Percentiles rank a stretch among this genome's conserved stretches.
These are phyloP conservation scores for Marchantia paleacea DNA, from an alignment of 225 moss, liverwort and hornwort species.

Conservation along the genomic window DNA sequence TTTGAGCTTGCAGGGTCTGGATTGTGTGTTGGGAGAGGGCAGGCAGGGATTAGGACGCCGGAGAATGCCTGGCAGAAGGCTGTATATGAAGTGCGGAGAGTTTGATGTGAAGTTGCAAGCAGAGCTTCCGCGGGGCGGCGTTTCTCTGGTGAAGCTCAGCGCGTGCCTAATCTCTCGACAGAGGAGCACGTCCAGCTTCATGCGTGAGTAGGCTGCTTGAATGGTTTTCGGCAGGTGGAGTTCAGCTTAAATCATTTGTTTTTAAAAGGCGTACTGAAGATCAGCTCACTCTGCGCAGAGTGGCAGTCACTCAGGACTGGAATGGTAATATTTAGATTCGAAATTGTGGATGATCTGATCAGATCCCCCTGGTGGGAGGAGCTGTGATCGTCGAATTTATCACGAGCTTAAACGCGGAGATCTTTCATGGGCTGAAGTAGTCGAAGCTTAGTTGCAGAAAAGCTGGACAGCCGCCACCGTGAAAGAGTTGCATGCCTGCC, in stretches of 20 bases:
- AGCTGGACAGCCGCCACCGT: neutral
- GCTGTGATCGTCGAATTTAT: neutral
- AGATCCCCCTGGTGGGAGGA: neutral
- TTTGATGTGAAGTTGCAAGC: neutral
- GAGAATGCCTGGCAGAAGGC: slow-evolving; percentile 1
- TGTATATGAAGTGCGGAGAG: neutral
- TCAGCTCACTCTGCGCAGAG: no score
- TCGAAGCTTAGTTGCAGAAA: neutral
- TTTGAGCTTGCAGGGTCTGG: no score
- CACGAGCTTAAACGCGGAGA: neutral
- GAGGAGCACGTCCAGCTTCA: neutral
- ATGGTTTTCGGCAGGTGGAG: neutral
- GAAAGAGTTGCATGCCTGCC: slow-evolving; percentile 22
- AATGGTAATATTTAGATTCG: neutral
- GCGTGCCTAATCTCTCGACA: neutral
- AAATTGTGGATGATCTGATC: neutral
- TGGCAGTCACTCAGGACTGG: neutral
- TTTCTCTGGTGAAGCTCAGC: no score
- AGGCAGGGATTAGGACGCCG: neutral
- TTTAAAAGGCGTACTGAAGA: neutral
- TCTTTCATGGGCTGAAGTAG: slow-evolving; percentile 10
- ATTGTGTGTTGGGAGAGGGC: neutral
- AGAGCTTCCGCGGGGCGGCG: neutral
- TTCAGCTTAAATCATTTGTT: no score
- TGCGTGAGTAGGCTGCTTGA: neutral